Evolutionary conservation across 2,329 filamentous ascomycete genomes (phyloP), one percentile per base, ranked within the genome.

Genomic region (Diaporthe citrichinensis): DNA sequence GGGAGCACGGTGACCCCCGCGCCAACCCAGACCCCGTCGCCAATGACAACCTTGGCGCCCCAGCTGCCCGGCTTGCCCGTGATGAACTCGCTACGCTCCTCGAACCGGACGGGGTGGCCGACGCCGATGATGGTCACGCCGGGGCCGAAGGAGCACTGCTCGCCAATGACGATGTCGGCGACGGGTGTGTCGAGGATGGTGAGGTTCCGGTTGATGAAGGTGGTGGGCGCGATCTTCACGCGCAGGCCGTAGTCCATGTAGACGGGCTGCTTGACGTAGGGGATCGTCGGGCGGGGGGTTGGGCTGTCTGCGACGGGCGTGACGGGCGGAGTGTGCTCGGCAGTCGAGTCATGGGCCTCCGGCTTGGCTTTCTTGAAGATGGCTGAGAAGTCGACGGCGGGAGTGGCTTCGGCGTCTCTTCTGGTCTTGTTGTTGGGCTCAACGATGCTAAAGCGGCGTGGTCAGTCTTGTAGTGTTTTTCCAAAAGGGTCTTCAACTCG

Each of bases 11-110:
- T 82, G 10, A 80, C 84, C 25, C 81, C 80, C 17, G 81, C 82
- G 2, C 85, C 84, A 58, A 87, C 83, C 84, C 84, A 86, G 41
- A 84, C 84, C 51, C 84, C 80, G 53, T 85, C 79, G 1, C 82
- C 84, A 65, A 86, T 84, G 2, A 76, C 79, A 44, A 86, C 82
- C 6, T 77, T 79, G 25, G 80, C 79, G 17, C 82, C 82, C 41
- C 79, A 79, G 73, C 81, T 82, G 39, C 73, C 74, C 39, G 78
- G 76, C 73, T 77, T 78, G 8, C 77, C 74, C 1, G 74, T 75
- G 23, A 80, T 74, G 62, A 80, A 80, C 75, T 80, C 78, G 20
- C 78, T 76, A 14, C 81, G 78, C 71, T 81, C 81, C 74, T 80
- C 78, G 14, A 78, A 77, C 15, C 73, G 75, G 23, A 80, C 61